Base-by-base conservation (phyloP, 768 basidiomycete genomes). In the Kwoniella mangroviensis region DNA sequence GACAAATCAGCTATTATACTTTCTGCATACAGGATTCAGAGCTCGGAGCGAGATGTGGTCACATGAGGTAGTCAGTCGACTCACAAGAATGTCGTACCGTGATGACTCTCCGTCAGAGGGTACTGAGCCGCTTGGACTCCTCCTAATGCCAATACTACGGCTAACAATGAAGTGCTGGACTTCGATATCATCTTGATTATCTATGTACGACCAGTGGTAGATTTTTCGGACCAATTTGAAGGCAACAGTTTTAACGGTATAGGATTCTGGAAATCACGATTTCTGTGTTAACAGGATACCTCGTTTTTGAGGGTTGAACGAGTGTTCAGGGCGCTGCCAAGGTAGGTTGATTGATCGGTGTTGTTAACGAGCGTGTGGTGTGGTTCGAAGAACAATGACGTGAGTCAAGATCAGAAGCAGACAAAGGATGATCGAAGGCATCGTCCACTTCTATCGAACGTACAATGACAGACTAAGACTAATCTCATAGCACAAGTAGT, bases 61-160 rank as follows among this genome's bases (percentile, higher is more conserved):
- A 28, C n/a, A 40, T 28, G 22, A 41, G 10, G n/a, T 41, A 9
- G n/a, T 7, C n/a, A 19, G 5, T 22, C 40, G n/a, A 71, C 70
- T 49, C 34, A 71, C 70, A 71, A 63, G 65, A 71, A 71, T 15
- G 53, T 24, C 2, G 65, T 54, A 2, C 70, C 70, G n/a, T 34
- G 24, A 51, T 65, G 57, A 54, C 57, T 61, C 24, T 71, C 70
- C 15, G 52, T 63, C 60, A 34, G 26, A 15, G 70, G 64, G 34
- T 71, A 71, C 17, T 55, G 24, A 15, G 65, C 57, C 11, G 54
- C 68, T 15, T 15, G 17, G 2, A 57, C 67, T 2, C 17, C 63
- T 24, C 13, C 3, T 22, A 54, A 22, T 12, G 21, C 21, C 21
- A 54, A 24, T 11, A 54, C 12, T 12, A n/a, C 21, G 11, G 53